Evolutionary conservation across 805 yeast genomes (phyloP).

Genomic region (Wickerhamomyces sydowiorum): DNA sequence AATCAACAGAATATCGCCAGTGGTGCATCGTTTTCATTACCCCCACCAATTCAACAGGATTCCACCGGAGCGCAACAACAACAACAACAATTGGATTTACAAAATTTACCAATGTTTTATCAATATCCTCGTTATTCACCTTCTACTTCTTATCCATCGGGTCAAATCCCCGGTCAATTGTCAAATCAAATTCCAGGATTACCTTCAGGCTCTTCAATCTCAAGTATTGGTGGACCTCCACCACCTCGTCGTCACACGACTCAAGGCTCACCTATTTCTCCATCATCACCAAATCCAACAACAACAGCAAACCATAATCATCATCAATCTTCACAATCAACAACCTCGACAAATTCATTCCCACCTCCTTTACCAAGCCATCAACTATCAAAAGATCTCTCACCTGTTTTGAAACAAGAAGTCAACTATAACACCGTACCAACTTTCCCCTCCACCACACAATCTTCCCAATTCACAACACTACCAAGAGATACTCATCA

Average conservation of each 20-base stretch:
- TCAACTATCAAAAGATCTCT: background rate
- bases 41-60: too few relatives aligned
- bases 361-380: too few relatives aligned
- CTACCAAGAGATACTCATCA: background rate
- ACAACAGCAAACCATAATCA: background rate
- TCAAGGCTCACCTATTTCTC: background rate
- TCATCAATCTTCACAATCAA: background rate
- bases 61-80: too few relatives aligned
- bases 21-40: background rate
- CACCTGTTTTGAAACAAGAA: background rate
- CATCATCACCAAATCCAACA: background rate
- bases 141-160: background rate
- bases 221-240: background rate
- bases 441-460: background rate
- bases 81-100: conserved; percentile 1
- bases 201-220: conserved; percentile 1
- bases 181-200: conserved; percentile 3
- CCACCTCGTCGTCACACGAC: background rate
- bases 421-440: background rate
- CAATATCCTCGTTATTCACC: background rate
- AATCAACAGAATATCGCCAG: background rate
- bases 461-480: background rate
- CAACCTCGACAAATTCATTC: background rate
- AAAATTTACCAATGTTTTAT: background rate
- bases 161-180: background rate